Evolutionary conservation across 78 protist genomes (phyloP), one percentile per base, ranked within the genome.

Genomic region (Isochrysis galbana): DNA sequence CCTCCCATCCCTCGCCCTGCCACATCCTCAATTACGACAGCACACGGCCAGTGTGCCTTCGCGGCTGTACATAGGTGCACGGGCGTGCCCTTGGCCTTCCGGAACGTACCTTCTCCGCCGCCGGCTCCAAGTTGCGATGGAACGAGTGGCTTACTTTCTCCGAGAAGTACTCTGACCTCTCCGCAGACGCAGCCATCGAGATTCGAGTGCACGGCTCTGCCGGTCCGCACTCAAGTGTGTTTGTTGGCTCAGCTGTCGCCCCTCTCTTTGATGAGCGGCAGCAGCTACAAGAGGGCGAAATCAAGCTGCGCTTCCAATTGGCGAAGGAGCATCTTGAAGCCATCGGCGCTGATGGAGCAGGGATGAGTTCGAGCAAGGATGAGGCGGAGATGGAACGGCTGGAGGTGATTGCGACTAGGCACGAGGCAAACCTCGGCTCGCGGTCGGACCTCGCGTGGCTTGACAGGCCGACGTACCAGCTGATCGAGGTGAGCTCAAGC

Each of bases 111-210:
- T 10, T 1, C 55, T 11, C 3, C 38, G 17, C 55, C 44, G 4
- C 55, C 11, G 88, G 88, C 55, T 44, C 51, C 26, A 0, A 0
- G 39, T 38, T 80, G 38, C 88, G 88, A 34, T 89, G 92, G 92
- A 45, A 45, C 92, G 84, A 89, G 67, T 89, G 86, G 92, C 41
- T 89, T 25, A 0, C 61, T 5, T 55, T 89, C 46, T 45, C 72
- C 55, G 83, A n/a, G 44, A 70, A n/a, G 69, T 61, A 69, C 44
- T 4, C 36, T 41, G 82, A 61, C 83, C 92, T 89, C 38, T 38
- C 83, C 45, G 39, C 32, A 0, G 77, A 89, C 36, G 92, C 92
- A 82, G 11, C 0, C 48, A 22, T 87, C 11, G 22, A 23, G 45
- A 0, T 82, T 14, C 0, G 67, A 39, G 32, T 45, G 23, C 32